phyloP scores from a whole-genome alignment of 129 eudicot species.

The Arctium minus region DNA sequence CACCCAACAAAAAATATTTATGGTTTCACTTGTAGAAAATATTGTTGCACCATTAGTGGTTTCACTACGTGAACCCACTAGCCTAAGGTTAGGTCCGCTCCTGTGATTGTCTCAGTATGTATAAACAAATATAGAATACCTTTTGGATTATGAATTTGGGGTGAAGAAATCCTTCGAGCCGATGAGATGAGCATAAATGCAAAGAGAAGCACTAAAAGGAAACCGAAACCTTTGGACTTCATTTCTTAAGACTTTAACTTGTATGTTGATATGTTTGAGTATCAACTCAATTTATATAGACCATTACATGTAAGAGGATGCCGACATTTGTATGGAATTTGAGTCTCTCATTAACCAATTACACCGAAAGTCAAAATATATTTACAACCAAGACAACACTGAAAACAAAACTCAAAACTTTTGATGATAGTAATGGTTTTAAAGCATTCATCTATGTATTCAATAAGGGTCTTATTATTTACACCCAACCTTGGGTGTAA shows the following conservation, averaged over 20 bases:
- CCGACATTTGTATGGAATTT: background rate
- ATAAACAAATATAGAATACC: background rate
- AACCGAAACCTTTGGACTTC: background rate
- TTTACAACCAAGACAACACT: too few species aligned
- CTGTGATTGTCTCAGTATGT: background rate
- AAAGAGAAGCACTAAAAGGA: background rate
- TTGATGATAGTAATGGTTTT: too few species aligned
- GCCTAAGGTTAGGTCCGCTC: too few species aligned
- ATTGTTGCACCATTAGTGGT: too few species aligned
- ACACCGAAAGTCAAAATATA: too few species aligned
- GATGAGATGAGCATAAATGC: background rate
- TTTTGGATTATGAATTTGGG: background rate
- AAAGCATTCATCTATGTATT: too few species aligned
- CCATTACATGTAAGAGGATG: background rate
- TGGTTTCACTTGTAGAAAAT: too few species aligned
- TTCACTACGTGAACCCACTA: too few species aligned
- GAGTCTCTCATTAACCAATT: background rate
- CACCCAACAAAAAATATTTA: too few species aligned
- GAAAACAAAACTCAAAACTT: too few species aligned
- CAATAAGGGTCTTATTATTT: too few species aligned
- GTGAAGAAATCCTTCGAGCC: constrained; percentile 3
- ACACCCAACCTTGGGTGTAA: too few species aligned
- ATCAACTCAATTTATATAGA: background rate
- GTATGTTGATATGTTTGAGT: background rate
- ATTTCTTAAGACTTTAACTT: background rate